Percentiles rank a stretch among this genome's conserved stretches.
These are phyloP conservation scores for Diaporthe sp. DNA, from an alignment of 2,329 filamentous ascomycete genomes.

Conservation along the genomic window DNA sequence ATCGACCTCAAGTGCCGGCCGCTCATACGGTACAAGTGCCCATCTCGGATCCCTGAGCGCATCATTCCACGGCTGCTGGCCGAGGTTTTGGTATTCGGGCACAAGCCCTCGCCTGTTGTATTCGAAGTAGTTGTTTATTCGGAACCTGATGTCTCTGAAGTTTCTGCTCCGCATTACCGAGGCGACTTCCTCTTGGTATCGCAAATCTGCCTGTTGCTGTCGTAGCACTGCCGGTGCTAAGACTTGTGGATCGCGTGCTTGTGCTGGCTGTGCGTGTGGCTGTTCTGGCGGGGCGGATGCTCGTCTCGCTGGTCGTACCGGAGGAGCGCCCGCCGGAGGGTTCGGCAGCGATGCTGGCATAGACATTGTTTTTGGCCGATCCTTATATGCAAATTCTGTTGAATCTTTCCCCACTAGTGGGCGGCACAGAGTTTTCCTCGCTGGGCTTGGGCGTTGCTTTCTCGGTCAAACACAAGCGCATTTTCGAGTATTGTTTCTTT, in stretches of 20 bases:
- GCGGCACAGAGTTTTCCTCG: not conserved
- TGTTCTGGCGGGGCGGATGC: not conserved
- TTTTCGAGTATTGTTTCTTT: not conserved
- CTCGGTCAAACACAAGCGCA: not conserved
- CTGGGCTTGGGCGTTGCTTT: not conserved
- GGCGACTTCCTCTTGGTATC: not conserved
- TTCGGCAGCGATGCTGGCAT: not conserved
- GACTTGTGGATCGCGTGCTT: not conserved
- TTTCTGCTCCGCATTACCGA: not conserved
- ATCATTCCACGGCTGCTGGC: not conserved
- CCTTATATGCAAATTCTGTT: not conserved
- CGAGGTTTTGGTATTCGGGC: not conserved
- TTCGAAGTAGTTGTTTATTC: not conserved
- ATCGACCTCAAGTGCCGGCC: not conserved
- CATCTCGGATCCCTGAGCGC: not conserved
- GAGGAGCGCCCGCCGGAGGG: not conserved
- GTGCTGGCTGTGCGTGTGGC: not conserved
- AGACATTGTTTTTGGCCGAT: not conserved
- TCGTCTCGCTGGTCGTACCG: not conserved
- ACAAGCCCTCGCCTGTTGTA: not conserved
- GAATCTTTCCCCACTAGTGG: too few species aligned
- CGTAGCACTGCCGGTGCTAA: not conserved
- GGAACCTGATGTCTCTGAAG: not conserved
- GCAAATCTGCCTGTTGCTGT: not conserved
- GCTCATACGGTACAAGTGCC: not conserved